Conservation (phyloP, 2,329 filamentous ascomycete genomes). For the Clonostachys sp. region DNA sequence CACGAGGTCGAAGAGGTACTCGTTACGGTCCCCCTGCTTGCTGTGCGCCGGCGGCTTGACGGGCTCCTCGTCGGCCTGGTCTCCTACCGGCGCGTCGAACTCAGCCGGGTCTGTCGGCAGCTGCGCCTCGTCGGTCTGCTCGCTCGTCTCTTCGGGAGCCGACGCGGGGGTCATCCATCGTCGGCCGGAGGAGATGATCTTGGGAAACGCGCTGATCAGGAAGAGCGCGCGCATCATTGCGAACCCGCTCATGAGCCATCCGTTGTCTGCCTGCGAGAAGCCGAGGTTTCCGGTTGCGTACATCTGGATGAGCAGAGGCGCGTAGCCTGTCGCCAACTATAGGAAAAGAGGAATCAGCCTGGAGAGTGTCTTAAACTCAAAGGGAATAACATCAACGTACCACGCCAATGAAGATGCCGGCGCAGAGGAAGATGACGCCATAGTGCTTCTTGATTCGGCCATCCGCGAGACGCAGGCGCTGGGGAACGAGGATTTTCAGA, state of each 20-base stretch:
- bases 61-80: constrained; percentile 40
- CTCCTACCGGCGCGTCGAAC: constrained; percentile 32
- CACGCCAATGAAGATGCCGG: constrained; percentile 63
- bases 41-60: constrained; percentile 19
- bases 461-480: constrained; percentile 42
- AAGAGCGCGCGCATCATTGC: constrained; percentile 50
- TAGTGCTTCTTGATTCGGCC: constrained; percentile 51
- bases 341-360: neutral
- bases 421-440: constrained; percentile 58
- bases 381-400: constrained; percentile 23
- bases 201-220: constrained; percentile 47
- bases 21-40: constrained; percentile 36
- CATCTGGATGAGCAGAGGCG: constrained; percentile 56
- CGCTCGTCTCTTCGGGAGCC: neutral
- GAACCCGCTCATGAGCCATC: constrained; percentile 51
- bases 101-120: constrained; percentile 27
- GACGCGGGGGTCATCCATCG: neutral
- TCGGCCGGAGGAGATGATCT: constrained; percentile 42
- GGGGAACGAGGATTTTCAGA: constrained; percentile 55
- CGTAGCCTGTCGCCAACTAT: constrained; percentile 62
- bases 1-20: constrained; percentile 57
- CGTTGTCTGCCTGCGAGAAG: constrained; percentile 51
- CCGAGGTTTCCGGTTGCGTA: constrained; percentile 51
- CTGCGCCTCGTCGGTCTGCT: constrained; percentile 1
- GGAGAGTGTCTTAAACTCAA: neutral